phyloP scores from a whole-genome alignment of 495 filamentous ascomycete species.

The Penicillium salamii region DNA sequence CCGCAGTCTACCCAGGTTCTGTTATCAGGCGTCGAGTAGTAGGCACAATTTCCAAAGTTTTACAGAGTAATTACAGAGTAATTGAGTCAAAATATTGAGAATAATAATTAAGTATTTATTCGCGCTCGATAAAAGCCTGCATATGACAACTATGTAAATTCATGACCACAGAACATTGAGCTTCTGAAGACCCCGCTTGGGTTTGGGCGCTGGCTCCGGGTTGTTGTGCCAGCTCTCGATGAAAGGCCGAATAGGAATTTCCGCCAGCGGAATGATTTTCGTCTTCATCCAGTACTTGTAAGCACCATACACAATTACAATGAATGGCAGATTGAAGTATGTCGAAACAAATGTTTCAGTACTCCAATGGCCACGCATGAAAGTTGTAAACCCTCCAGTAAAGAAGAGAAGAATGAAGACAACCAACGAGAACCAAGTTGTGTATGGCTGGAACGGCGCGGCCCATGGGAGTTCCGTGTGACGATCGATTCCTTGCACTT shows the following conservation, averaged over 20 bases:
- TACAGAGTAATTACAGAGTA: too few relatives aligned
- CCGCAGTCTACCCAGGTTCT: too few relatives aligned
- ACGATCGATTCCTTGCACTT: conserved; percentile 43
- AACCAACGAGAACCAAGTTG: conserved; percentile 44
- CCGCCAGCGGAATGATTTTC: conserved; percentile 47
- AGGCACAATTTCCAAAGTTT: too few relatives aligned
- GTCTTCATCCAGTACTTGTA: conserved; percentile 57
- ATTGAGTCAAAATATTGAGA: too few relatives aligned
- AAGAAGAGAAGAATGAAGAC: conserved; percentile 45
- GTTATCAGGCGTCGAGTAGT: too few relatives aligned
- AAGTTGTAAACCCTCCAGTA: conserved; percentile 27
- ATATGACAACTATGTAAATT: background rate
- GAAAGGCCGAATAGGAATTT: conserved; percentile 37
- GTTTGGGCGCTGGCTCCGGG: conserved; percentile 19
- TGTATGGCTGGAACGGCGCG: conserved; percentile 49
- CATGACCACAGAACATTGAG: conserved; percentile 25
- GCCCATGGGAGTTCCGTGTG: conserved; percentile 49
- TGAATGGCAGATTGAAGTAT: conserved; percentile 51
- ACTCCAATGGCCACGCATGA: conserved; percentile 51
- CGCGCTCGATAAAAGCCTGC: background rate
- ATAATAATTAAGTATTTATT: background rate
- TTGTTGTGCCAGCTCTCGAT: conserved; percentile 22
- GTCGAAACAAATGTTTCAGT: conserved; percentile 28
- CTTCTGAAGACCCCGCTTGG: conserved; percentile 10
- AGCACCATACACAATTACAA: conserved; percentile 47